Evolutionary conservation across 2,329 filamentous ascomycete species (phyloP).

Genomic region (Penicillium rolfsii): DNA sequence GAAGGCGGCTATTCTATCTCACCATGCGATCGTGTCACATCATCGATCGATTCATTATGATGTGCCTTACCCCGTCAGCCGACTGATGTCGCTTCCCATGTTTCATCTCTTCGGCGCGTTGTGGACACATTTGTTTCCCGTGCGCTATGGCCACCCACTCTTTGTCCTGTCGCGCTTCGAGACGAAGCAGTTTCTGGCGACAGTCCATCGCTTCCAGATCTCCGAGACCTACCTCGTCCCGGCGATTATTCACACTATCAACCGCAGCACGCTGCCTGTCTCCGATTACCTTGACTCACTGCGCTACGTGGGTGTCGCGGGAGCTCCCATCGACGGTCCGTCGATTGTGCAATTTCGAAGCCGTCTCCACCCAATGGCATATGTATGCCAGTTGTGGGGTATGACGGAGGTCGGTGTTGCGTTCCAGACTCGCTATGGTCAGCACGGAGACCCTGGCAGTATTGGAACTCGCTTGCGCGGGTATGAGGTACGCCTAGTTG

Average conservation of each 20-base stretch:
- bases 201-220: conserved; percentile 48
- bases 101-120: conserved; percentile 58
- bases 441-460: conserved; percentile 50
- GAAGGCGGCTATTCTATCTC: conserved; percentile 62
- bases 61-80: conserved; percentile 47
- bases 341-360: conserved; percentile 47
- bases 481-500: conserved; percentile 43
- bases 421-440: conserved; percentile 46
- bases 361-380: conserved; percentile 47
- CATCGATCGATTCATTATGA: conserved; percentile 46
- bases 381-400: conserved; percentile 56
- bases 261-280: conserved; percentile 33
- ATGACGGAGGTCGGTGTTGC: conserved; percentile 58
- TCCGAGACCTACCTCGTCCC: conserved; percentile 55
- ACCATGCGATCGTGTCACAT: conserved; percentile 61
- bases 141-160: conserved; percentile 51
- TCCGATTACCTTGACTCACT: conserved; percentile 45
- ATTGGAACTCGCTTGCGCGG: conserved; percentile 53
- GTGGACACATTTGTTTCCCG: conserved; percentile 52
- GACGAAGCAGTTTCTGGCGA: conserved; percentile 44
- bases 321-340: conserved; percentile 52
- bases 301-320: conserved; percentile 52
- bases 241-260: conserved; percentile 47
- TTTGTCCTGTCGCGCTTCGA: conserved; percentile 55
- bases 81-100: conserved; percentile 56